Conservation (phyloP, 768 basidiomycete species). For the Dioszegia hungarica region DNA sequence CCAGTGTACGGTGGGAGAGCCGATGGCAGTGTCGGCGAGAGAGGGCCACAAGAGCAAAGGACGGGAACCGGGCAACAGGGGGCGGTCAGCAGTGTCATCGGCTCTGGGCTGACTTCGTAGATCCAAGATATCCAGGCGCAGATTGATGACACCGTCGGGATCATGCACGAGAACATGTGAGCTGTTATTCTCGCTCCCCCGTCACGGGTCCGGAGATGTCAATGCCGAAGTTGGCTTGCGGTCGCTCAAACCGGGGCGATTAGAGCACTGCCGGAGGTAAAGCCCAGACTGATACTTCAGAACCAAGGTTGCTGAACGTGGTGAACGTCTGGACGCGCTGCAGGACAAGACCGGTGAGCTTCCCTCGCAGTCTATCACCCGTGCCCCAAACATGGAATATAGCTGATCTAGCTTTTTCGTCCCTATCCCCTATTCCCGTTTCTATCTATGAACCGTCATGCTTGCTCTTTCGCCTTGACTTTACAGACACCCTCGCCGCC, state of each 20-base stretch:
- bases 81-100: no score
- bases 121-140: conserved; percentile 89
- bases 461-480: neutral
- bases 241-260: no score
- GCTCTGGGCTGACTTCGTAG: conserved; percentile 52
- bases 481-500: conserved; percentile 84
- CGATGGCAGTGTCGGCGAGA: no score
- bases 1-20: no score
- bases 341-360: conserved; percentile 95
- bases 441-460: no score
- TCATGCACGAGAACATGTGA: conserved; percentile 93
- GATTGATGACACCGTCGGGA: conserved; percentile 92
- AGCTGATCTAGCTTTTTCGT: neutral
- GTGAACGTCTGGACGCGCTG: conserved; percentile 84
- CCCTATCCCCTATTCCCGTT: neutral
- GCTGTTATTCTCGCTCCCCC: neutral
- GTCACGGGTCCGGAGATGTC: neutral
- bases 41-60: no score
- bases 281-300: neutral
- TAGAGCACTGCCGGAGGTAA: no score
- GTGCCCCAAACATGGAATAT: neutral
- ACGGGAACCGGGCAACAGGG: no score
- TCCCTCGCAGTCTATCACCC: neutral
- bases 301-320: conserved; percentile 65
- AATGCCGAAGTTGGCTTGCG: no score